Conservation (phyloP, 2,329 filamentous ascomycete species). For the Endoconidiophora laricicola region DNA sequence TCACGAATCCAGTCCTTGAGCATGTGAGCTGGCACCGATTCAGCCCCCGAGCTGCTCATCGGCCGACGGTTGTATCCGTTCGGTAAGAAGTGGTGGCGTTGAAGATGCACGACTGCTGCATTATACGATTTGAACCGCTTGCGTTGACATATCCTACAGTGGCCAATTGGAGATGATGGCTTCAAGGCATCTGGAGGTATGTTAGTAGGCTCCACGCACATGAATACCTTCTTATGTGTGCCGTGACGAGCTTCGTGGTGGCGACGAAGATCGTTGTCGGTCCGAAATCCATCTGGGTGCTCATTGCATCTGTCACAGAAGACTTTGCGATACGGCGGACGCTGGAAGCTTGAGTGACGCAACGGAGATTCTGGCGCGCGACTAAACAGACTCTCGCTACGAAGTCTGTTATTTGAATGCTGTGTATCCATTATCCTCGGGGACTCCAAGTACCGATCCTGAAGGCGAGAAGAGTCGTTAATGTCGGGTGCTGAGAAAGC, state of each 20-base stretch:
- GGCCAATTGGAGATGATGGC: background rate
- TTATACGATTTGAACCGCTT: conserved; percentile 44
- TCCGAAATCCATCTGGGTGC: conserved; percentile 73
- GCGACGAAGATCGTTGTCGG: conserved; percentile 68
- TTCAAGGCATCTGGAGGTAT: conserved; percentile 12
- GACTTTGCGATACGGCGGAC: conserved; percentile 50
- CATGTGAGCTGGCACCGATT: conserved; percentile 41
- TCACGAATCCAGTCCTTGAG: conserved; percentile 46
- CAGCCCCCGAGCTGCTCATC: conserved; percentile 28
- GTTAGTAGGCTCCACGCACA: conserved; percentile 34
- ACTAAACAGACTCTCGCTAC: conserved; percentile 19
- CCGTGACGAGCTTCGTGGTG: conserved; percentile 46
- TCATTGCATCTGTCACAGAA: conserved; percentile 61
- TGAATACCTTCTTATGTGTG: conserved; percentile 36
- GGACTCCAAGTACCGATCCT: conserved; percentile 9
- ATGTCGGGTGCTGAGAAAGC: background rate
- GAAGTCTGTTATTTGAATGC: conserved; percentile 2
- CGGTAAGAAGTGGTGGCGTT: conserved; percentile 40
- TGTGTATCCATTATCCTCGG: background rate
- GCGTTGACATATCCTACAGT: conserved; percentile 18
- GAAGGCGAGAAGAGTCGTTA: background rate
- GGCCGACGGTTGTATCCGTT: conserved; percentile 32
- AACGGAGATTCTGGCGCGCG: conserved; percentile 15
- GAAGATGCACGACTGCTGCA: conserved; percentile 41
- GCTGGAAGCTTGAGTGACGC: conserved; percentile 19